These are phyloP conservation scores for Globisporangium cederbergense DNA, from an alignment of 352 stramenopile genomes.

Conservation along the genomic window DNA sequence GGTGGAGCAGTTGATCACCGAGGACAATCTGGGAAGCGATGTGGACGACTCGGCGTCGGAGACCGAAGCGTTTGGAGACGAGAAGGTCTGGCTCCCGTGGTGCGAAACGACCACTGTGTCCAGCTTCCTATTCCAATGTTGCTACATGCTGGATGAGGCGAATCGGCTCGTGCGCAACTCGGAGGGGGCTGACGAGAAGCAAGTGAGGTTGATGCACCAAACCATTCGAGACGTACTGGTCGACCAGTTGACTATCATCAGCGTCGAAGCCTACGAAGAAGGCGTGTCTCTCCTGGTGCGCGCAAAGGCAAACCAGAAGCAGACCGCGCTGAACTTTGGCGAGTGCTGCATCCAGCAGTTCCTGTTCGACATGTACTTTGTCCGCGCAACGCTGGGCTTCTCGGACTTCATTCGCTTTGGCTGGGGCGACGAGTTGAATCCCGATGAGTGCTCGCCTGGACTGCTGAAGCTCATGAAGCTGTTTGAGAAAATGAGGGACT, in stretches of 20 bases:
- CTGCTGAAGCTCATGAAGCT: constrained; percentile 55
- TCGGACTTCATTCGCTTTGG: constrained; percentile 87
- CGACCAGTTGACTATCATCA: constrained; percentile 76
- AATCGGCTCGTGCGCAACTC: constrained; percentile 56
- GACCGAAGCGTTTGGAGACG: constrained; percentile 40
- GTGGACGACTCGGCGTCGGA: constrained; percentile 38
- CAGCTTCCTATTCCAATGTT: constrained; percentile 82
- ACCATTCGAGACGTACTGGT: constrained; percentile 68
- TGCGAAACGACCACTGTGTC: constrained; percentile 79
- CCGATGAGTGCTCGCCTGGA: constrained; percentile 45
- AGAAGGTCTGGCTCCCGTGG: constrained; percentile 85
- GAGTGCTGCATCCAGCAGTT: constrained; percentile 85
- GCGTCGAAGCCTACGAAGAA: constrained; percentile 64
- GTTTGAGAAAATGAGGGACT: constrained; percentile 79
- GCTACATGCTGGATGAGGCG: constrained; percentile 78
- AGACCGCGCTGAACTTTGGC: constrained; percentile 72
- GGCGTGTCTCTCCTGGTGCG: constrained; percentile 56
- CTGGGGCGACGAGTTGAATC: constrained; percentile 79
- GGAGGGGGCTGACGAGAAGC: constrained; percentile 32
- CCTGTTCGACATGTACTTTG: constrained; percentile 89
- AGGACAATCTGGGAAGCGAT: constrained; percentile 37
- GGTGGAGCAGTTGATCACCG: constrained; percentile 60
- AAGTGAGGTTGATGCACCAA: constrained; percentile 57
- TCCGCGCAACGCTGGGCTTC: constrained; percentile 78
- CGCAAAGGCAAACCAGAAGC: constrained; percentile 43